phyloP scores from a whole-genome alignment of 306 rosid genomes.

The Dalbergia cochinchinensis region DNA sequence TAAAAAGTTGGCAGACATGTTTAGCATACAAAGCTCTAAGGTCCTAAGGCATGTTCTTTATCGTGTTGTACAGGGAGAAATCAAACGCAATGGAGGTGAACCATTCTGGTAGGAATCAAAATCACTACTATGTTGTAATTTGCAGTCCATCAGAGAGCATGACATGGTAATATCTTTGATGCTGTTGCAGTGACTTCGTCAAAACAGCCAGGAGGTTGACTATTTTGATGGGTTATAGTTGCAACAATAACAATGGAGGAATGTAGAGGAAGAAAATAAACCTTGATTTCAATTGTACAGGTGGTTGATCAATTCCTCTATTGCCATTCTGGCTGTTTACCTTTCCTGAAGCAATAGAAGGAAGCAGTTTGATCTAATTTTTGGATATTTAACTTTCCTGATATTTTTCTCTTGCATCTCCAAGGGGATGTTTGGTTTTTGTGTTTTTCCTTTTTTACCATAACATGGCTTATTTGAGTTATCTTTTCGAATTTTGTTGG shows the following conservation, averaged over 20 bases:
- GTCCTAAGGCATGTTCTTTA: conserved; percentile 67
- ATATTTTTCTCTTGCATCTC: conserved; percentile 33
- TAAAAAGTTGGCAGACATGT: conserved; percentile 74
- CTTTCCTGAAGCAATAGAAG: conserved; percentile 1
- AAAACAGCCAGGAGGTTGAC: conserved; percentile 83
- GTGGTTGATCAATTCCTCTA: conserved; percentile 40
- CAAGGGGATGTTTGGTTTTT: conserved; percentile 23
- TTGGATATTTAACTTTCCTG: conserved; percentile 14
- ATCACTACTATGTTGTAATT: conserved; percentile 4
- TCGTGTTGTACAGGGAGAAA: conserved; percentile 65
- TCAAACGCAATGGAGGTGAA: conserved; percentile 81
- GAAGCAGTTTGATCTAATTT: conserved; percentile 48
- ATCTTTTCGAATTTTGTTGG: background rate
- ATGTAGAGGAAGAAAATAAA: conserved; percentile 54
- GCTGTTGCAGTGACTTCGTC: conserved; percentile 71
- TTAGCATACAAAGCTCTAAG: conserved; percentile 71
- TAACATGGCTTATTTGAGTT: background rate
- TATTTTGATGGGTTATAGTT: conserved; percentile 70
- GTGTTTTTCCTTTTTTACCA: background rate
- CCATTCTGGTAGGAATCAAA: conserved; percentile 64
- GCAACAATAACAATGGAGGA: conserved; percentile 69
- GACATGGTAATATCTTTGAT: conserved; percentile 37
- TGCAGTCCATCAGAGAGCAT: background rate
- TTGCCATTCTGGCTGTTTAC: too few relatives aligned
- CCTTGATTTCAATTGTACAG: conserved; percentile 56